Percentiles rank a stretch among this genome's conserved stretches.
Conservation (phyloP, 2,329 filamentous ascomycete species). For the Hymenoscyphus occultus region DNA sequence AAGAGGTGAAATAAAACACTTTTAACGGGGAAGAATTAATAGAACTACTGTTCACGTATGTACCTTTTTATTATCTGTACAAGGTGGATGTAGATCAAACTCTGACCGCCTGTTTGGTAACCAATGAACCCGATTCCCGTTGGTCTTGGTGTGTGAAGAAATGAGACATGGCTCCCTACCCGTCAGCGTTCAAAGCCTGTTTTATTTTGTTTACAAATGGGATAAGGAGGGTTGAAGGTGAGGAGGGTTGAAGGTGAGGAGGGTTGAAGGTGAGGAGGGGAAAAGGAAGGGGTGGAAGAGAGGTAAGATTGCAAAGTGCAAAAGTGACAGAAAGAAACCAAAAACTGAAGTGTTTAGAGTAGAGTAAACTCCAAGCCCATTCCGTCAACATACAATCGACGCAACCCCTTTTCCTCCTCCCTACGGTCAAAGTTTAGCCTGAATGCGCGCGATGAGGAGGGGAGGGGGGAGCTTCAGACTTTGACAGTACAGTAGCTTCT, state of each 20-base stretch:
- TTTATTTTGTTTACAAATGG: not conserved
- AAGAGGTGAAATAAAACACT: too few relatives aligned
- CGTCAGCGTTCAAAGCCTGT: not conserved
- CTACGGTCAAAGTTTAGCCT: not conserved
- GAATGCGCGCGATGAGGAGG: not conserved
- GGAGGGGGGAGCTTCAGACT: not conserved
- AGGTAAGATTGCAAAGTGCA: too few relatives aligned
- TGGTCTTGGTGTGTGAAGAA: not conserved
- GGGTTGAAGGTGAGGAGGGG: too few relatives aligned
- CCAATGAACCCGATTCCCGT: not conserved
- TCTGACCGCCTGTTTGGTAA: not conserved
- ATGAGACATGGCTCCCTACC: not conserved
- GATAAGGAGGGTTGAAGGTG: too few relatives aligned
- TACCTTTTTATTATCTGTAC: not conserved
- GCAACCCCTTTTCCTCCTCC: not conserved
- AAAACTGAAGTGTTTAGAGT: too few relatives aligned
- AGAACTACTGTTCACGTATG: not conserved
- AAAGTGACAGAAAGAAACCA: too few relatives aligned
- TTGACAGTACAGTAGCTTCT: not conserved
- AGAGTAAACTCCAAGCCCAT: too few relatives aligned
- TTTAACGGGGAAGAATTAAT: not conserved
- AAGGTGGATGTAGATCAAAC: not conserved
- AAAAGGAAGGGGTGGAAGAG: too few relatives aligned
- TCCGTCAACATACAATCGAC: not conserved
- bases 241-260: too few relatives aligned